Base-by-base conservation (phyloP, 2,329 filamentous ascomycete species). In the Metarhizium robertsii region DNA sequence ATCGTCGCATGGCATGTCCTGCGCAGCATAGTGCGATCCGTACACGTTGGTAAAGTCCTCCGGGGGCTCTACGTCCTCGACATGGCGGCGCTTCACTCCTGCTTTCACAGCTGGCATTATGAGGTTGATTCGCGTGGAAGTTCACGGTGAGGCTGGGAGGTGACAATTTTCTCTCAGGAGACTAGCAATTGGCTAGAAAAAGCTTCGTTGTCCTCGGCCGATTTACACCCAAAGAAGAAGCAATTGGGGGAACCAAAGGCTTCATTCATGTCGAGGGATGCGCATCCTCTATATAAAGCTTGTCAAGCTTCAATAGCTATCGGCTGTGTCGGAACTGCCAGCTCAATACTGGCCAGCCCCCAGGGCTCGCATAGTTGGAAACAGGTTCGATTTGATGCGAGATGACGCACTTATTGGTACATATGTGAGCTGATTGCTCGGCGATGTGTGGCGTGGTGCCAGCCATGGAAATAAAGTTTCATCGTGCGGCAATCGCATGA, bases 1-100 rank as follows among this genome's bases (percentile, higher is more conserved):
- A 74, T 91, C 87, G 66, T 88, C 78, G 66, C 80, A 83, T 30
- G 92, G 91, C 46, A 97, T 78, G 65, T 95, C 90, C 66, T 87
- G 76, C 34, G 82, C 81, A 29, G 92, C 92, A 68, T 90, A 96
- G 60, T 79, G 83, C 60, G 88, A 92, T 66, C 92, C 92, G 68
- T 96, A 97, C 65, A 96, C 90, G 60, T 86, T 85, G 54, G 85
- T 87, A 74, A 85, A 86, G 66, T 77, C 75, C 67, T 83, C 45
- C 25, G 8, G 4, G 7, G 45, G 11, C 7, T 48, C 45, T 48
- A 30, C 80, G n/a, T 75, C 73, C 53, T 78, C 75, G 61, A 75
- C 72, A 61, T 73, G 70, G 32, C 82, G 75, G 29, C 82, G 75
- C 61, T 79, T 70, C 40, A 80, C 13, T 14, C 45, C 20, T 10